Evolutionary conservation across 1,139 yeast genomes (phyloP), one percentile per base, ranked within the genome.

Genomic region (Yamadazyma atlantica): DNA sequence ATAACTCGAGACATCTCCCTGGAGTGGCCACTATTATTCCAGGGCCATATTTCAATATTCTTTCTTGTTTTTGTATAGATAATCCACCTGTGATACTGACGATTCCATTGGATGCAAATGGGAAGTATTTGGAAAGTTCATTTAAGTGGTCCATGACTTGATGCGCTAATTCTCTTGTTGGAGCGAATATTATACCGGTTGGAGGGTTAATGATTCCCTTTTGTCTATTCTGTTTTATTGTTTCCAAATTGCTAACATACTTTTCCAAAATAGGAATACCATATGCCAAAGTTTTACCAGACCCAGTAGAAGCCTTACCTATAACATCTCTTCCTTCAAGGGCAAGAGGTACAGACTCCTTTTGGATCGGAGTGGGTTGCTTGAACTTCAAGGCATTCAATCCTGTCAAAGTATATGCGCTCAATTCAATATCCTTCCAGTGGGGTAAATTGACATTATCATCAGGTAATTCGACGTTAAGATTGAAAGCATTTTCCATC

Each of bases 241-340:
- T 37, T 7, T 49, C 48, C 25, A 60, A 41, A 17, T 64, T 58
- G 6, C 56, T 38, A 12, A 80, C 53, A 36, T 80, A 69, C 38
- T 74, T 75, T 54, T 94, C 96, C 41, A 92, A 61, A 19, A 94
- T 83, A n/a, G 98, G 97, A 18, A 92, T 78, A 35, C 97, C 97
- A 57, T 88, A 92, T 0, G 98, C 98, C 40, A 90, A 69, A 0
- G 98, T 92, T 57, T 92, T 92, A 71, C 99, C 99, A 0, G 96
- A 88, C 58, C 99, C 99, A 1, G 99, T 94, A 7, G 95, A 84
- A 9, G 98, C 98, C 55, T 92, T 94, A 40, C 98, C 99, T 48
- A 94, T 80, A 8, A 92, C 78, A 60, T 92, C 97, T 35, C 72
- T 73, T 4, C 92, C 95, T 25, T 71, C 66, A 11, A 86, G 46